Conservation (phyloP, 2,329 filamentous ascomycete species). For the Grosmannia huntii region DNA sequence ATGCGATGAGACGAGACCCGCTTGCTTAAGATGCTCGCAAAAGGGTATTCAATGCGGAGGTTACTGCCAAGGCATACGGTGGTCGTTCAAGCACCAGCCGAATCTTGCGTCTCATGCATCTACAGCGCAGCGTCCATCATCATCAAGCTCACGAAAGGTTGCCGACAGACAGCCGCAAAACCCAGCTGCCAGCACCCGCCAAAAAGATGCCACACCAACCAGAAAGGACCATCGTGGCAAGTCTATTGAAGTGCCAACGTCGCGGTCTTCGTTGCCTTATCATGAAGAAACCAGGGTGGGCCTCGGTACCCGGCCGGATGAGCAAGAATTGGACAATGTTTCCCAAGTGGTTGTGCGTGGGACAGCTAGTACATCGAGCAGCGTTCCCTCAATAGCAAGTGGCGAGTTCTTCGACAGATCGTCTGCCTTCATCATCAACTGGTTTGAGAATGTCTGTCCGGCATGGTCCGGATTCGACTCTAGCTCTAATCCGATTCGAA, state of each 20-base stretch:
- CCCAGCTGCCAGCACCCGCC: not conserved
- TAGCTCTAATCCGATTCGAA: constrained; percentile 22
- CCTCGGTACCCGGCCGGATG: not conserved
- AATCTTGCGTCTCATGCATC: not conserved
- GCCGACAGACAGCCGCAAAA: not conserved
- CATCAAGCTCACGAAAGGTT: not conserved
- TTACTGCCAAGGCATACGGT: constrained; percentile 20
- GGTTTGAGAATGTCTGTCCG: constrained; percentile 27
- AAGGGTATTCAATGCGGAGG: constrained; percentile 17
- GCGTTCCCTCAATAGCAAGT: not conserved
- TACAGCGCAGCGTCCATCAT: not conserved
- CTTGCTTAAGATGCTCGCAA: constrained; percentile 15
- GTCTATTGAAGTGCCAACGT: not conserved
- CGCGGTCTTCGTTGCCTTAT: not conserved
- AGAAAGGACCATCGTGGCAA: not conserved
- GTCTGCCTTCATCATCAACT: constrained; percentile 12
- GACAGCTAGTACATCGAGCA: not conserved
- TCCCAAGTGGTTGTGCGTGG: not conserved
- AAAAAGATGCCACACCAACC: not conserved
- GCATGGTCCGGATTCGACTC: constrained; percentile 28
- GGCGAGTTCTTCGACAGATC: not conserved
- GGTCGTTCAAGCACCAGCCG: constrained; percentile 27
- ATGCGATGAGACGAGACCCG: constrained; percentile 18
- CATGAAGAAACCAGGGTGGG: not conserved
- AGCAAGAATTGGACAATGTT: not conserved